Evolutionary conservation across 805 yeast species (phyloP).

Genomic region (Candida suzukii): DNA sequence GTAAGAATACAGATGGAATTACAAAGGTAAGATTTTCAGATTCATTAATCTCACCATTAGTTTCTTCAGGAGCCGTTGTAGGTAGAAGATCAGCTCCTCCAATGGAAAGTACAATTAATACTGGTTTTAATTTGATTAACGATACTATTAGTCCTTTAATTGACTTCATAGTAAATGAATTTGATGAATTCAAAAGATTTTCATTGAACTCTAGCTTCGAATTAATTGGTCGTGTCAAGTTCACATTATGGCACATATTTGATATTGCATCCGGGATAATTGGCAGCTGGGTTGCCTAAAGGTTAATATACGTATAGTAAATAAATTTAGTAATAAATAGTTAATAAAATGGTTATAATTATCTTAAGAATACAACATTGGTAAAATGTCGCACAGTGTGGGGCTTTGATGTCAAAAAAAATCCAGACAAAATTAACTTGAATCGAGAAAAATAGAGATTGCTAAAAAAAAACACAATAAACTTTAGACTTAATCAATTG

Average conservation of each 20-base stretch:
- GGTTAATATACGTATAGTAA: too few species aligned
- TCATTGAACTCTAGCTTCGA: constrained; percentile 8
- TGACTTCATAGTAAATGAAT: constrained; percentile 4
- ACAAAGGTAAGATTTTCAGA: neutral
- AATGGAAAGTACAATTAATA: too few species aligned
- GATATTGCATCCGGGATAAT: constrained; percentile 1
- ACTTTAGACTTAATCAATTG: too few species aligned
- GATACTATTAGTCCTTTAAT: neutral
- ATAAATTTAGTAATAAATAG: too few species aligned
- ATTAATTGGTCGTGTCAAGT: constrained; percentile 13
- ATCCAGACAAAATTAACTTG: too few species aligned
- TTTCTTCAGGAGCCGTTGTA: neutral
- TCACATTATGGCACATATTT: constrained; percentile 12
- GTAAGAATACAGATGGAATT: neutral
- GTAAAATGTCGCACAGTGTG: too few species aligned
- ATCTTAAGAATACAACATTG: too few species aligned
- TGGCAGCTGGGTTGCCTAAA: neutral
- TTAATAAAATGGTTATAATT: too few species aligned
- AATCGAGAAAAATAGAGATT: too few species aligned
- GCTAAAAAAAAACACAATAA: too few species aligned
- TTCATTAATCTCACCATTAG: constrained; percentile 1
- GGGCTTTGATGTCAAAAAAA: too few species aligned
- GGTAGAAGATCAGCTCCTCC: neutral
- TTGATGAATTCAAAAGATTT: constrained; percentile 8
- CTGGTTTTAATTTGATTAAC: neutral